Percentiles rank a stretch among this genome's conserved stretches.
These are phyloP conservation scores for Climacium dendroides DNA, from an alignment of 225 moss, liverwort and hornwort species.

Conservation along the genomic window DNA sequence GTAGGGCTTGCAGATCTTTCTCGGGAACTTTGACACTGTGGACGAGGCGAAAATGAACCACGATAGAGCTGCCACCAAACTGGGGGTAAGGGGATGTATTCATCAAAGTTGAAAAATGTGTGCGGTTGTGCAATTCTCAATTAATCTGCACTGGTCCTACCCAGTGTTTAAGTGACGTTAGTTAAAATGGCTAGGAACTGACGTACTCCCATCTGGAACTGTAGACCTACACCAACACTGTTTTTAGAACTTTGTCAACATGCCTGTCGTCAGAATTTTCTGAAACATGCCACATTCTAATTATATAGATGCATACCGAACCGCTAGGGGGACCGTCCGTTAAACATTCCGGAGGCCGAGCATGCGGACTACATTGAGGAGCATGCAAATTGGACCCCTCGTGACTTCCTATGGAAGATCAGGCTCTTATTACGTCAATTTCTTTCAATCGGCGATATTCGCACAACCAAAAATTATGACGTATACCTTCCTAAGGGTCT, in stretches of 20 bases:
- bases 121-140: background rate
- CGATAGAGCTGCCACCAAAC: background rate
- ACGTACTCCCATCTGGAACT: background rate
- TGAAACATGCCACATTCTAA: no score
- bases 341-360: background rate
- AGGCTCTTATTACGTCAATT: background rate
- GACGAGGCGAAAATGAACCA: background rate
- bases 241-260: background rate
- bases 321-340: background rate
- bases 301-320: background rate
- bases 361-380: background rate
- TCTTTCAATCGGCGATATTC: background rate
- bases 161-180: background rate
- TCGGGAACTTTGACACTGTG: background rate
- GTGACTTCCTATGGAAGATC: background rate
- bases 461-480: background rate
- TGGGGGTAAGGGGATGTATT: background rate
- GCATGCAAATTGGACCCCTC: background rate
- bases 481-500: background rate
- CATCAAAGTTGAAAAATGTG: background rate
- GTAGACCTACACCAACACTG: no score
- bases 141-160: background rate
- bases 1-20: background rate
- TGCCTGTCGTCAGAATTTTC: background rate
- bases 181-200: background rate